Evolutionary conservation across 257 asterid genomes (phyloP).

Genomic region (Nicotiana obtusifolia): DNA sequence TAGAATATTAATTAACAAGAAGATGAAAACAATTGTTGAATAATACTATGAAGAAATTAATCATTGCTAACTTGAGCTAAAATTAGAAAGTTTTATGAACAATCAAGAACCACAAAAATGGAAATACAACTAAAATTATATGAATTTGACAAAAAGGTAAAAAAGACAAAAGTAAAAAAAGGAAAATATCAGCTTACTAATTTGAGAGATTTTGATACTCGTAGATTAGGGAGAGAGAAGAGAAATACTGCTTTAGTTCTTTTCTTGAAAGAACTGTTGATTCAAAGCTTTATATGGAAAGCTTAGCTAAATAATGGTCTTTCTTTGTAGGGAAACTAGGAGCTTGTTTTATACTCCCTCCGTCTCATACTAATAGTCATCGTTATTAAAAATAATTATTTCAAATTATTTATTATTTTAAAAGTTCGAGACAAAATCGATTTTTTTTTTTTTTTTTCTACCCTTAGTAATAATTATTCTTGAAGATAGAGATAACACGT

Average conservation of each 20-base stretch:
- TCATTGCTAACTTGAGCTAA: constrained; percentile 2
- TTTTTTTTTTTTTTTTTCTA: too few species aligned
- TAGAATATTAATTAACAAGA: not conserved
- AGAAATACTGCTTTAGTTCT: not conserved
- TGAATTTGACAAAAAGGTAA: not conserved
- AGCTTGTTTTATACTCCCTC: not conserved
- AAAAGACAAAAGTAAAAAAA: not conserved
- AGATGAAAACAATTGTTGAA: not conserved
- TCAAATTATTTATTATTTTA: too few species aligned
- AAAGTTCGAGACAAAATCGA: too few species aligned
- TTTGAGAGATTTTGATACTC: constrained; percentile 28
- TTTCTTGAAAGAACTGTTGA: constrained; percentile 10
- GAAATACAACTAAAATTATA: not conserved
- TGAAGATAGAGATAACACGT: too few species aligned
- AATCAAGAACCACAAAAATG: constrained; percentile 1
- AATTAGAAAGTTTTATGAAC: not conserved
- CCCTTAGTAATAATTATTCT: too few species aligned
- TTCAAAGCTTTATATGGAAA: constrained; percentile 15
- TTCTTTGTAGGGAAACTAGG: not conserved
- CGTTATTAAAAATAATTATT: too few species aligned
- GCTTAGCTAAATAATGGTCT: constrained; percentile 13
- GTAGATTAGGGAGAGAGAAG: not conserved
- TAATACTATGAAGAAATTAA: not conserved
- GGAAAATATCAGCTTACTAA: constrained; percentile 27
- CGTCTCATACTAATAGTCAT: too few species aligned